A percentile compares a stretch with the other conserved stretches of the same genome.
Evolutionary conservation across 2,329 filamentous ascomycete species (phyloP).

Genomic region (Apiospora aurea): DNA sequence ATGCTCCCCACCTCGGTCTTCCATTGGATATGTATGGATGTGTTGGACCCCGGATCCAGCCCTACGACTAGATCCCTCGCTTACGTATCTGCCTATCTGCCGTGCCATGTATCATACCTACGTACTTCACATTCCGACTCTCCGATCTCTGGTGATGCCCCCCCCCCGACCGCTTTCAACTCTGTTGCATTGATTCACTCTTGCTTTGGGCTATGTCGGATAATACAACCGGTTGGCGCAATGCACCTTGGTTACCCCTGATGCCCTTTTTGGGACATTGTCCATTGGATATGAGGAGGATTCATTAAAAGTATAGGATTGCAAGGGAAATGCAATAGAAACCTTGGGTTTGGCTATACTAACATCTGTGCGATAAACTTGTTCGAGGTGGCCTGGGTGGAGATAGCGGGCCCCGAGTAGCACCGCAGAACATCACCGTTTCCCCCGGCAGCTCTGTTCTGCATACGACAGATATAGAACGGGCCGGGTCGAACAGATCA

Average conservation of each 20-base stretch:
- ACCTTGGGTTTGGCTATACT: background rate
- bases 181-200: background rate
- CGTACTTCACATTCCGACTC: conserved; percentile 3
- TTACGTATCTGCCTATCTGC: conserved; percentile 9
- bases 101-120: background rate
- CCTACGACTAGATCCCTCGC: conserved; percentile 3
- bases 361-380: background rate
- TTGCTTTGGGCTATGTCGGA: background rate
- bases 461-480: background rate
- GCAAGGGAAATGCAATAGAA: background rate
- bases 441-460: background rate
- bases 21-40: background rate
- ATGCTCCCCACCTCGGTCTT: conserved; percentile 6
- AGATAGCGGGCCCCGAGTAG: background rate
- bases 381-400: background rate
- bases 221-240: background rate
- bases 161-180: background rate
- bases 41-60: conserved; percentile 14
- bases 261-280: background rate
- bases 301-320: background rate
- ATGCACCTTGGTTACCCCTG: background rate
- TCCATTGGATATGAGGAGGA: background rate
- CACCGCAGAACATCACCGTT: background rate
- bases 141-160: background rate
- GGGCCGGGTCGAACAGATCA: background rate